Base-by-base conservation (phyloP, 805 yeast genomes). In the Saturnispora quitensis region DNA sequence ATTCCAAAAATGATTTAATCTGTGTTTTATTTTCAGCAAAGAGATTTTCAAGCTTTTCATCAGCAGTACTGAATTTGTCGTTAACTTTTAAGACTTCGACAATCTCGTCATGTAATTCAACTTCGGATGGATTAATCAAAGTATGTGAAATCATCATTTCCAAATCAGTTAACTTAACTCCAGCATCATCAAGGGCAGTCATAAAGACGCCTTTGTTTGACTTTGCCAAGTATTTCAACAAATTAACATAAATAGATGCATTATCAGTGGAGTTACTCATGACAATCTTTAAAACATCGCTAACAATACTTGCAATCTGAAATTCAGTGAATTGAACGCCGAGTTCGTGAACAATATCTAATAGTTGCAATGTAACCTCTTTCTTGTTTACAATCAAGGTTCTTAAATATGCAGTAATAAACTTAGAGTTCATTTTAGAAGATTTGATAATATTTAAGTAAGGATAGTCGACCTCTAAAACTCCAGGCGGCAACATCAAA, bases 71-170 rank as follows among this genome's bases (percentile, higher is more conserved):
- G 8, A 34, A 5, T 6, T 54, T 62, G 22, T 54, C 63, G 20
- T 43, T 60, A 9, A 58, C 62, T 9, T 61, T 65, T 17, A 54
- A 62, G n/a, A 58, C 56, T 24, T 63, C 55, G 24, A 66, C 53
- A 47, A 66, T 60, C 2, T 69, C 68, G 33, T 63, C 71, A 24
- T 64, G 61, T 4, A 57, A 2, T 58, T 51, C 56, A 4, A 34
- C 34, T 13, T 47, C 46, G 8, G 18, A 3, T 2, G 44, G 43
- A 17, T 56, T 58, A 27, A 67, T 59, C 48, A 89, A 67, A 0
- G 90, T 81, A 1, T 84, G 75, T 67, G 87, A 86, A 45, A 88
- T 68, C 50, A 76, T 73, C 73, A 89, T 77, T 69, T 84, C 90
- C 28, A 83, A 68, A 4, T 71, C 57, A 28, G 75, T 80, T 3